Evolutionary conservation across 306 rosid genomes (phyloP).

Genomic region (Dryas alaskensis): DNA sequence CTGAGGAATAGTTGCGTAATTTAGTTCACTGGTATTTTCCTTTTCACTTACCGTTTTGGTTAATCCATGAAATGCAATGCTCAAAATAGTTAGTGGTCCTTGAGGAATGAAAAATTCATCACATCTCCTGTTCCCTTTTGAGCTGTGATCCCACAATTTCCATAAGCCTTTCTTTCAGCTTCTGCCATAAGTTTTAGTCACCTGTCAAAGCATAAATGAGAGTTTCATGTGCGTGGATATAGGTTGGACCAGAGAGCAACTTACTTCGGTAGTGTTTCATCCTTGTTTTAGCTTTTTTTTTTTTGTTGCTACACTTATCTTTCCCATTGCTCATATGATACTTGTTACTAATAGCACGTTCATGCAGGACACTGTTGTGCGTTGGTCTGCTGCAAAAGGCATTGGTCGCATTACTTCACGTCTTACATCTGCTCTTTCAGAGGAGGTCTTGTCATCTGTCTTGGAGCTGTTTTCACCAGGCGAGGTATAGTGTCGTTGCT

Average conservation of each 20-base stretch:
- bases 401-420: constrained; percentile 81
- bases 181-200: background rate
- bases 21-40: background rate
- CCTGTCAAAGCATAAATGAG: constrained; percentile 1
- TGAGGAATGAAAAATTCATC: background rate
- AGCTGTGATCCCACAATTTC: background rate
- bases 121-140: background rate
- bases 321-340: constrained; percentile 10
- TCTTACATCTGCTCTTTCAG: constrained; percentile 76
- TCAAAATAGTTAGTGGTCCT: background rate
- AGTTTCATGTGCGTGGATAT: background rate
- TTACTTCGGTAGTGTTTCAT: background rate
- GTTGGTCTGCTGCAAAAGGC: constrained; percentile 99
- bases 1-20: background rate
- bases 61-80: background rate
- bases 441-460: constrained; percentile 85
- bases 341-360: constrained; percentile 18
- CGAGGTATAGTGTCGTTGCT: constrained; percentile 55
- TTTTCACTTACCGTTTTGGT: background rate
- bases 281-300: background rate
- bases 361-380: constrained; percentile 88
- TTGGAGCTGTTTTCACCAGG: constrained; percentile 88
- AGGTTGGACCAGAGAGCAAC: background rate
- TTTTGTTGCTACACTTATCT: background rate
- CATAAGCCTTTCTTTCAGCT: constrained; percentile 1